Evolutionary conservation across 495 filamentous ascomycete genomes (phyloP).

Genomic region (Xylaria nigripes): DNA sequence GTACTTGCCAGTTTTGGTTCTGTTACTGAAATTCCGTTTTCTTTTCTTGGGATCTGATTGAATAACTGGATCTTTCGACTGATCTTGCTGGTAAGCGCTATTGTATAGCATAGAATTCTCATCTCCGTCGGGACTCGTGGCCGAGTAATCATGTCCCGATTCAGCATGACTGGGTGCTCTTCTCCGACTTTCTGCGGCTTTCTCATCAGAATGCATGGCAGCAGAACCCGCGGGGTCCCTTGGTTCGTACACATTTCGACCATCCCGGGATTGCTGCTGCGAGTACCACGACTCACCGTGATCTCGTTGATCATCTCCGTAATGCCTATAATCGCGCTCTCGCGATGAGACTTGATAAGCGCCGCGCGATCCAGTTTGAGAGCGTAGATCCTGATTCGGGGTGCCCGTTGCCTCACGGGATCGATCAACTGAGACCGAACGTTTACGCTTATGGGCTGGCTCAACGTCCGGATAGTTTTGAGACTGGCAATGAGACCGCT

Average conservation of each 20-base stretch:
- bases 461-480: conserved; percentile 33
- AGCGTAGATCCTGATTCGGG: conserved; percentile 20
- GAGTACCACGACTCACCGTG: conserved; percentile 38
- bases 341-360: conserved; percentile 30
- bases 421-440: conserved; percentile 38
- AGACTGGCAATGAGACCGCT: conserved; percentile 31
- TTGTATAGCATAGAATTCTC: conserved; percentile 35
- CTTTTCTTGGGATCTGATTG: conserved; percentile 70
- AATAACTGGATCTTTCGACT: conserved; percentile 39
- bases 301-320: conserved; percentile 35
- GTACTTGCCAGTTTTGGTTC: conserved; percentile 72
- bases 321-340: conserved; percentile 35
- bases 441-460: conserved; percentile 45
- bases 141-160: conserved; percentile 33
- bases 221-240: conserved; percentile 33
- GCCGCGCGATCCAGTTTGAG: conserved; percentile 36
- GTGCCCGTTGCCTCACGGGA: conserved; percentile 25
- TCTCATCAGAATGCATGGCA: conserved; percentile 40
- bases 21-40: conserved; percentile 88
- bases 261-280: conserved; percentile 30
- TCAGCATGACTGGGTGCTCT: conserved; percentile 34
- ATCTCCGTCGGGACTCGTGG: conserved; percentile 43
- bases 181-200: conserved; percentile 31
- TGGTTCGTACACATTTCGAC: conserved; percentile 37
- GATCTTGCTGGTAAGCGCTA: conserved; percentile 37